Evolutionary conservation across 73 alveolate genomes (phyloP).

Genomic region (Paramecium tetraurelia): DNA sequence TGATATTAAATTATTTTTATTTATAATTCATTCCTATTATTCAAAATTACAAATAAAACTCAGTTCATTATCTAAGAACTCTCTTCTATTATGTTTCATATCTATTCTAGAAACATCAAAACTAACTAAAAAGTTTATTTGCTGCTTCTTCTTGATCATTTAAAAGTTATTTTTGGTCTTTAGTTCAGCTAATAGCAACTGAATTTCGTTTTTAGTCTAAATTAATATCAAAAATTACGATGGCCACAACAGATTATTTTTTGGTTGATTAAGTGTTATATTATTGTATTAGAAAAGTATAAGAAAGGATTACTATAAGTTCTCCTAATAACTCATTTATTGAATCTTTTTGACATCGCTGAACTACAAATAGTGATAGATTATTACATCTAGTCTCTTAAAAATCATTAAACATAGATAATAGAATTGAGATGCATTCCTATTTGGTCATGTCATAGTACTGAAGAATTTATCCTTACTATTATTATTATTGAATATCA

Average conservation of each 20-base stretch:
- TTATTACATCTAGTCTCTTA: neutral
- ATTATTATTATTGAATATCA: neutral
- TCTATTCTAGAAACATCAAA: conserved; percentile 34
- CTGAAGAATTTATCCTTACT: neutral
- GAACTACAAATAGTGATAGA: neutral
- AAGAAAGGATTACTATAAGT: conserved; percentile 39
- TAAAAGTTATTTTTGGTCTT: neutral
- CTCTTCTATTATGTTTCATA: neutral
- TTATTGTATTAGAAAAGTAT: conserved; percentile 5
- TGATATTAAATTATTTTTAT: neutral
- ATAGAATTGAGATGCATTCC: neutral
- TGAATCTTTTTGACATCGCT: neutral
- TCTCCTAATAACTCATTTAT: neutral
- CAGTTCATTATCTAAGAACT: neutral
- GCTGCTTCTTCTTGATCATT: neutral
- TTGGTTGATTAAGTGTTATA: neutral
- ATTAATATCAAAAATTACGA: neutral
- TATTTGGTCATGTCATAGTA: neutral
- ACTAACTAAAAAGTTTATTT: neutral
- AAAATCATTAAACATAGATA: neutral
- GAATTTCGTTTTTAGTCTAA: conserved; percentile 40
- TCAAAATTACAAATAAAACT: conserved; percentile 42
- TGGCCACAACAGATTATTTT: neutral
- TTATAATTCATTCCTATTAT: neutral
- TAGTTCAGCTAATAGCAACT: neutral